These are phyloP conservation scores for Brettanomyces custersianus DNA, from an alignment of 805 yeast genomes.

Conservation along the genomic window DNA sequence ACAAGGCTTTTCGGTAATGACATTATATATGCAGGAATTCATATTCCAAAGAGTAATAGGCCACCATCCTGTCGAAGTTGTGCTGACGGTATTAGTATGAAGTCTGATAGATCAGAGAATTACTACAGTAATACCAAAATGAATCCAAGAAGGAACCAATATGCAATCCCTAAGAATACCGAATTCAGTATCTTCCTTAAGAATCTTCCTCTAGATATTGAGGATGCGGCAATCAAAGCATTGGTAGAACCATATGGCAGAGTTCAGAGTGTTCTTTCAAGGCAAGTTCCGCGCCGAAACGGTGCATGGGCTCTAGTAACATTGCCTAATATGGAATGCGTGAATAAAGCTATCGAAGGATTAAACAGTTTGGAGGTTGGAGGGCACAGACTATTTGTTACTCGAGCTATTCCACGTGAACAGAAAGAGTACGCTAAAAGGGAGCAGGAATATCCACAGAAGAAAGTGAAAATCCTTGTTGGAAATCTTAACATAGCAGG, in stretches of 20 bases:
- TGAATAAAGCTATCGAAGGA: constrained; percentile 17
- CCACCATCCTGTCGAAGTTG: background rate
- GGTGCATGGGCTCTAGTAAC: constrained; percentile 27
- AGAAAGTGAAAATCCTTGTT: constrained; percentile 19
- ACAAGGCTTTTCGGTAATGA: constrained; percentile 15
- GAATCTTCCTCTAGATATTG: constrained; percentile 22
- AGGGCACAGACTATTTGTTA: constrained; percentile 21
- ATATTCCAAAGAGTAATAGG: constrained; percentile 16
- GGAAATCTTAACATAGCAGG: constrained; percentile 17
- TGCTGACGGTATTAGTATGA: background rate
- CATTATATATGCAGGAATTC: constrained; percentile 21
- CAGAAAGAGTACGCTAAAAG: constrained; percentile 19
- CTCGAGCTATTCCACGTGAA: constrained; percentile 26
- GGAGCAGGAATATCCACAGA: constrained; percentile 11
- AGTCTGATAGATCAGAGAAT: background rate
- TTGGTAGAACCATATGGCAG: constrained; percentile 24
- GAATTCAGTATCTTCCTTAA: constrained; percentile 22
- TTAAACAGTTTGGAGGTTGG: constrained; percentile 22
- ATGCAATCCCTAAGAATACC: constrained; percentile 13
- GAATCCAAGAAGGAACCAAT: constrained; percentile 1
- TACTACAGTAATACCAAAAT: background rate
- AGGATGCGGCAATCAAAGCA: constrained; percentile 15
- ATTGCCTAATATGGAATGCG: constrained; percentile 17
- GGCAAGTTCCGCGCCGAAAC: constrained; percentile 20
- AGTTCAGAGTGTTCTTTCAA: constrained; percentile 18